Conservation (phyloP, 208 protist species). For the Strigomonas culicis region DNA sequence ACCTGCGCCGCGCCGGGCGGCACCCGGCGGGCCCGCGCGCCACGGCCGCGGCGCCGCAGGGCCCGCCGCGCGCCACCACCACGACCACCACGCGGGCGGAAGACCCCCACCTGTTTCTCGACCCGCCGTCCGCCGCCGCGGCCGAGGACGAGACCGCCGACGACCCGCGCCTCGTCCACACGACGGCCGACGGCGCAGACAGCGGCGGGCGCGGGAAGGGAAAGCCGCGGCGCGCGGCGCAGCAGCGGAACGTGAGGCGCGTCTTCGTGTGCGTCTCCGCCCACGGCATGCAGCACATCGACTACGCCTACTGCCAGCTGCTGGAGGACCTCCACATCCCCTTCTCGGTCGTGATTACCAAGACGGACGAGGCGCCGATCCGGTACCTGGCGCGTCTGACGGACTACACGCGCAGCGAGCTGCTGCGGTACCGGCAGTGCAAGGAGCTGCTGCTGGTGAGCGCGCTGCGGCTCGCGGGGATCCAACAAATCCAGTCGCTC, state of each 20-base stretch:
- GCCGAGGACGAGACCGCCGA: neutral
- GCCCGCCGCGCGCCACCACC: neutral
- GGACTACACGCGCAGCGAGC: conserved; percentile 77
- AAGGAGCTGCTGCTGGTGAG: conserved; percentile 83
- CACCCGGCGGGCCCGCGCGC: conserved; percentile 13
- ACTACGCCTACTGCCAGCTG: conserved; percentile 66
- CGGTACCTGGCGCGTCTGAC: conserved; percentile 77
- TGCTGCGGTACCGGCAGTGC: conserved; percentile 80
- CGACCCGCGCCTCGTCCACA: neutral
- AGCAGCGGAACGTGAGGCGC: conserved; percentile 56
- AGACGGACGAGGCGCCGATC: conserved; percentile 82
- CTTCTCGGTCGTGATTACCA: conserved; percentile 84
- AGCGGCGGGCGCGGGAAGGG: neutral
- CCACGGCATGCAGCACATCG: conserved; percentile 74
- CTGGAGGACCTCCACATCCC: conserved; percentile 63
- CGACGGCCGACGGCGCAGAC: neutral
- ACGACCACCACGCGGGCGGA: neutral
- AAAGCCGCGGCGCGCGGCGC: no score
- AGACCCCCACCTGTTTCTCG: neutral
- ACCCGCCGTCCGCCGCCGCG: neutral
- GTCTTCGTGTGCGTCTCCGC: conserved; percentile 78
- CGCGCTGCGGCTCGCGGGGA: conserved; percentile 75
- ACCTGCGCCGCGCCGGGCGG: conserved; percentile 23
- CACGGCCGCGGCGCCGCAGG: neutral
- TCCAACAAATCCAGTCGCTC: conserved; percentile 83